These are phyloP conservation scores for Kalanchoe fedtschenkoi DNA, from an alignment of 164 flowering plant genomes.

Conservation along the genomic window DNA sequence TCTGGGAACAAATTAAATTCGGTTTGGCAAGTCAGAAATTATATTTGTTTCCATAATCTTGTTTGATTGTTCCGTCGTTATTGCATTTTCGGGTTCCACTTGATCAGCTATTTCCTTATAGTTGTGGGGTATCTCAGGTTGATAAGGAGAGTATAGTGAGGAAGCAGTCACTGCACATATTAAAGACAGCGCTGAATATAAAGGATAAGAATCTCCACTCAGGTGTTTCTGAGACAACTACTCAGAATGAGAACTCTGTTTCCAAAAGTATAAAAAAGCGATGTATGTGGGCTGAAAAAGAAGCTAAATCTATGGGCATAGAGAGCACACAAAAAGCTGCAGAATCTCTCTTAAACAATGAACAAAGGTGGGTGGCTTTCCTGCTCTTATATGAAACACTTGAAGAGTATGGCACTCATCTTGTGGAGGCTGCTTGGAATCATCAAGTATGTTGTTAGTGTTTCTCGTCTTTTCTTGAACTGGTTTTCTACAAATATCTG, in stretches of 20 bases:
- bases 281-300: slow-evolving; percentile 79
- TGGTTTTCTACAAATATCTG: neutral
- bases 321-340: slow-evolving; percentile 26
- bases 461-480: neutral
- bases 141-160: slow-evolving; percentile 71
- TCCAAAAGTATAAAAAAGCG: slow-evolving; percentile 45
- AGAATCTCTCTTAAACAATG: slow-evolving; percentile 21
- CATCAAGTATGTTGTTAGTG: slow-evolving; percentile 56
- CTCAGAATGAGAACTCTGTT: slow-evolving; percentile 16
- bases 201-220: slow-evolving; percentile 18
- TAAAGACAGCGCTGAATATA: slow-evolving; percentile 35
- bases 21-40: slow-evolving; percentile 65
- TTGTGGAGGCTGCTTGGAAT: slow-evolving; percentile 97
- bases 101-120: neutral
- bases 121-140: slow-evolving; percentile 32
- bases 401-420: slow-evolving; percentile 94
- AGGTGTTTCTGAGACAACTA: slow-evolving; percentile 18
- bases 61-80: neutral
- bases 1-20: slow-evolving; percentile 73
- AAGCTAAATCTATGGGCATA: slow-evolving; percentile 84
- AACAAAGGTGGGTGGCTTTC: slow-evolving; percentile 76
- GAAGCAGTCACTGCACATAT: slow-evolving; percentile 69
- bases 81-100: neutral
- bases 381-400: slow-evolving; percentile 94
- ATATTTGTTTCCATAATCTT: neutral